phyloP scores from a whole-genome alignment of 352 stramenopile genomes.

The Proteromonas lacertae region DNA sequence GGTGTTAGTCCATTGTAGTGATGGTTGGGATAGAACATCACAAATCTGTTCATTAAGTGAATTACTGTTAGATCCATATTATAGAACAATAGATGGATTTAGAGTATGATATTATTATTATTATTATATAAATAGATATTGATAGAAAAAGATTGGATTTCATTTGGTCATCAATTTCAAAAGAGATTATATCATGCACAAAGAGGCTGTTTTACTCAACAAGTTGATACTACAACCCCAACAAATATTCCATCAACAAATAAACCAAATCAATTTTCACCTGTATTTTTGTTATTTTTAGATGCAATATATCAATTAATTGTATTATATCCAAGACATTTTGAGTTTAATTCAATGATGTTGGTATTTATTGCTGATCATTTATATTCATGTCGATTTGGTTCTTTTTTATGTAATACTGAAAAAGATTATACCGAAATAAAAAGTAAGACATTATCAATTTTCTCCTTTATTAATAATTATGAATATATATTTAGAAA shows the following conservation, averaged over 20 bases:
- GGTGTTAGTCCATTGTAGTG: slow-evolving; percentile 43
- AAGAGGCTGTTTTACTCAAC: too few relatives aligned
- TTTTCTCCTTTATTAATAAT: neutral
- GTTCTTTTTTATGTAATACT: slow-evolving; percentile 44
- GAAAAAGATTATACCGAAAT: slow-evolving; percentile 14
- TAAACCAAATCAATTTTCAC: slow-evolving; percentile 10
- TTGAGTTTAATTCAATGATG: slow-evolving; percentile 33
- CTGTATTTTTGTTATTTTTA: slow-evolving; percentile 48
- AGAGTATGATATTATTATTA: slow-evolving; percentile 10
- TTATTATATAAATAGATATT: too few relatives aligned
- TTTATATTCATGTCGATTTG: slow-evolving; percentile 25
- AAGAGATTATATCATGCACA: slow-evolving; percentile 22
- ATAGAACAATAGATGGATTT: slow-evolving; percentile 35
- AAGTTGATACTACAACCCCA: too few relatives aligned
- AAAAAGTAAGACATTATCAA: neutral
- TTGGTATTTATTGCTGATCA: slow-evolving; percentile 28
- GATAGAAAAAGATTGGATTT: slow-evolving; percentile 47
- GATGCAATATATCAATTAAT: slow-evolving; percentile 42
- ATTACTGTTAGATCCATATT: slow-evolving; percentile 41
- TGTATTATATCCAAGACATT: slow-evolving; percentile 30
- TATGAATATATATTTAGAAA: too few relatives aligned
- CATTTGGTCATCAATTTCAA: slow-evolving; percentile 42
- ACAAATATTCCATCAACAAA: too few relatives aligned
- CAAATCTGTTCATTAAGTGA: slow-evolving; percentile 40
- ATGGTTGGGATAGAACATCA: slow-evolving; percentile 59